Evolutionary conservation across 805 yeast genomes (phyloP), one percentile per base, ranked within the genome.

Genomic region (Saturnispora besseyi): DNA sequence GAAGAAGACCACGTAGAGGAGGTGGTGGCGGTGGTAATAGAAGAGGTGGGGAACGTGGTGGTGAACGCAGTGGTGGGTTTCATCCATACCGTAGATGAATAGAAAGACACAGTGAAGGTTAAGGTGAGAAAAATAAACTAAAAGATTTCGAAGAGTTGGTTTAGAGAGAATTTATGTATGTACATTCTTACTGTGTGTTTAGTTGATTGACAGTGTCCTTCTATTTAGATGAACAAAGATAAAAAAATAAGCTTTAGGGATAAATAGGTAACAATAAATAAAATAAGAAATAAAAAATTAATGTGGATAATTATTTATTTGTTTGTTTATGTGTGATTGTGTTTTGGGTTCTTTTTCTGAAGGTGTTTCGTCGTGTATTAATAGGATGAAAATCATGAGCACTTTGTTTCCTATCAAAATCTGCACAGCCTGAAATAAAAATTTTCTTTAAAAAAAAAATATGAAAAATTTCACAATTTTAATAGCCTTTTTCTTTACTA

Each of bases 71-170:
- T 45, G 59, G 59, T 29, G 61, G 62, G 7, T 66, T 52, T 53
- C 70, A 66, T 56, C 70, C 70, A 13, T 66, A 66, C 49, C 55
- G 57, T 18, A 52, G 57, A 44, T 48, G 37, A 45, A 40, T 32
- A 33, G 34, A 29, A 42, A 42, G 15, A 42, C 29, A 26, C 29
- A 26, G 29, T 26, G 15, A 28, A 42, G 10, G 34, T 28, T 21
- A 42, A 43, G 21, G 11, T 31, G 37, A 22, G 18, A 31, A 21
- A n/a, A 43, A 31, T 8, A 24, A 24, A 21, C 11, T 30, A 32
- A 46, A 46, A 42, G 13, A 31, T 13, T 24, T 41, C 11, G 31
- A 29, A 29, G 10, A 24, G 6, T 26, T 41, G 13, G 30, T 22
- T 18, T 26, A 26, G 15, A 36, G 15, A 26, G 28, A 36, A 36